These are phyloP conservation scores for Ogataea methylovora DNA, from an alignment of 805 yeast species.

Conservation along the genomic window DNA sequence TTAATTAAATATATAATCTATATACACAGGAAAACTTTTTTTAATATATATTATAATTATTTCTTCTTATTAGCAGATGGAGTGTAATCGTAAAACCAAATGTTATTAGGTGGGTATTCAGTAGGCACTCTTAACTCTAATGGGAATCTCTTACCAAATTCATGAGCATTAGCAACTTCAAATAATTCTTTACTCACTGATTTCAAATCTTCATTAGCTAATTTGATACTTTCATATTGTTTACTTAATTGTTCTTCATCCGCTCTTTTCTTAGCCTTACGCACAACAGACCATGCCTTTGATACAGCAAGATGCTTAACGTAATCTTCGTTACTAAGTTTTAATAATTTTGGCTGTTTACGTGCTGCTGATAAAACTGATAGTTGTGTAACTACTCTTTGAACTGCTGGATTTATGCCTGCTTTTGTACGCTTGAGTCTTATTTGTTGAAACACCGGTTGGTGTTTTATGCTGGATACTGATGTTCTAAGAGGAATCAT, in stretches of 20 bases:
- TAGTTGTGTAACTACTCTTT: slow-evolving; percentile 39
- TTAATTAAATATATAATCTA: background rate
- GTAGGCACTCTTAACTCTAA: slow-evolving; percentile 84
- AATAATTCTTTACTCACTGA: slow-evolving; percentile 45
- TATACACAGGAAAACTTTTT: no score
- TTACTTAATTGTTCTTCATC: slow-evolving; percentile 35
- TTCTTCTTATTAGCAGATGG: slow-evolving; percentile 16
- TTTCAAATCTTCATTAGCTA: slow-evolving; percentile 69
- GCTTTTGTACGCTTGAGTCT: slow-evolving; percentile 27
- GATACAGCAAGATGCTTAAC: slow-evolving; percentile 78
- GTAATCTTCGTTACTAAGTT: slow-evolving; percentile 70
- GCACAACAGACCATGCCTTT: slow-evolving; percentile 71
- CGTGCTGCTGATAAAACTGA: slow-evolving; percentile 81
- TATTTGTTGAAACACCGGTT: slow-evolving; percentile 35
- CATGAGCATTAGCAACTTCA: slow-evolving; percentile 51
- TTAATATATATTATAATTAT: background rate
- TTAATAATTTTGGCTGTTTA: slow-evolving; percentile 79
- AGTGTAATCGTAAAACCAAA: slow-evolving; percentile 63
- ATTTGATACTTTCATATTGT: slow-evolving; percentile 60
- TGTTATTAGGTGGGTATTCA: slow-evolving; percentile 73
- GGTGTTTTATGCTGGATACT: no score
- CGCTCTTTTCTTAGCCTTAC: slow-evolving; percentile 40
- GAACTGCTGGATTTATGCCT: slow-evolving; percentile 22
- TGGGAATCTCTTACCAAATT: slow-evolving; percentile 60
- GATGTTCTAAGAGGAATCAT: no score